Evolutionary conservation across 371 early-diverging fungal species (phyloP), one percentile per base, ranked within the genome.

Genomic region (Entomophthora muscae): DNA sequence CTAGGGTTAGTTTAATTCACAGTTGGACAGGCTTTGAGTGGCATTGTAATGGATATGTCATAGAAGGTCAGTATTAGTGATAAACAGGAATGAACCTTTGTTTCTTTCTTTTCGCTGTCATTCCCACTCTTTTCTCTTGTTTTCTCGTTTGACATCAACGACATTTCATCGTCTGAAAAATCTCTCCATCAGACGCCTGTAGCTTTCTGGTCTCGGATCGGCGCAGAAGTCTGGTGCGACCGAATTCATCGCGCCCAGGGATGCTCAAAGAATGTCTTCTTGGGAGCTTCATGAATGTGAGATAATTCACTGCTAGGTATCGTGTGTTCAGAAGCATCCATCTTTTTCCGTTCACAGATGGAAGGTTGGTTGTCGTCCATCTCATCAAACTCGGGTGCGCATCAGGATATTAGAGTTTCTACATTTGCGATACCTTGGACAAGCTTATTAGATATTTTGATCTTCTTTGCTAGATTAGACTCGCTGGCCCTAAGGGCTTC

Each of bases 171-270:
- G 23, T 24, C 22, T 10, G 21, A 22, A 55, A 3, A 68, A 10
- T n/a, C 17, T 52, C 64, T 32, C 32, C 57, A 17, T 51, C 27
- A 13, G 53, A n/a, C 7, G 65, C 56, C 17, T 68, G 66, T 22
- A 55, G 61, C 52, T 66, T 68, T 58, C 65, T 61, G 21, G 80
- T 53, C 63, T 86, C 75, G 26, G 84, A 83, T 63, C 73, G 76
- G 53, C 88, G 76, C 17, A 86, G 75, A 2, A 83, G 71, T 22
- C 86, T 77, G 28, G 86, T 82, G 22, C 90, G 73, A 1, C 88
- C 88, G 76, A 84, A 90, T 63, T 88, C 86, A 71, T 90, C 90
- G 3, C 1, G 88, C 81, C 86, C 87, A 86, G 5, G 87, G 84
- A 75, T 42, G 10, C 17, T 42, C 17, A 42, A 42, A 42, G 17